Conservation (phyloP, 177 flowering plant species). For the Tripterygium wilfordii region DNA sequence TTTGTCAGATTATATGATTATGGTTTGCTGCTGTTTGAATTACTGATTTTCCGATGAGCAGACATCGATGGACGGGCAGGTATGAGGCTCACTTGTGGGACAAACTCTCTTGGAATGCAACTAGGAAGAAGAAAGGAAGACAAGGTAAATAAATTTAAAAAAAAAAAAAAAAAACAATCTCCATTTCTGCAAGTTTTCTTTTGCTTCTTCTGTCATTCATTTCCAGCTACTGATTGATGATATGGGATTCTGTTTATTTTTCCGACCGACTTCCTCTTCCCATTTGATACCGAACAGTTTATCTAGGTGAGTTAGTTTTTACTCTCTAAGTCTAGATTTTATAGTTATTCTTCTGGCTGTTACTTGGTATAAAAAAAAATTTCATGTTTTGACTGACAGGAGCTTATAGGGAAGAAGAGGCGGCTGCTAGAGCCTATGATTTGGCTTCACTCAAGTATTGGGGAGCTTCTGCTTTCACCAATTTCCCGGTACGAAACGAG, state of each 20-base stretch:
- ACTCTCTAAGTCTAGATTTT: too few species aligned
- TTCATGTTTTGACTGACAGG: constrained; percentile 18
- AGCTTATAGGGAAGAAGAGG: constrained; percentile 62
- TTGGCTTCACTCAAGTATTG: constrained; percentile 64
- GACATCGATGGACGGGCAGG: constrained; percentile 50
- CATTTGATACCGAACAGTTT: constrained; percentile 23
- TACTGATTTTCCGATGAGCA: too few species aligned
- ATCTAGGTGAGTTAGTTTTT: constrained; percentile 36
- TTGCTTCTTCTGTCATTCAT: not conserved
- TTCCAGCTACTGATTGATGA: not conserved
- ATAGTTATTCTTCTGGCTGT: too few species aligned
- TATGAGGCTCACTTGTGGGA: constrained; percentile 66
- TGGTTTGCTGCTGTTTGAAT: too few species aligned
- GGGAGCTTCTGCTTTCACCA: constrained; percentile 49
- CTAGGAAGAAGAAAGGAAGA: constrained; percentile 57
- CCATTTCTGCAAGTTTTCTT: not conserved
- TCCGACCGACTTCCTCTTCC: constrained; percentile 6
- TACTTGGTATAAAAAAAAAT: too few species aligned
- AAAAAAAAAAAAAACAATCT: too few species aligned
- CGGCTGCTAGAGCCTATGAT: constrained; percentile 65
- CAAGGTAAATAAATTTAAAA: constrained; percentile 36
- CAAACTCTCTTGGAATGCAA: constrained; percentile 48
- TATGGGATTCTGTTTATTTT: constrained; percentile 4
- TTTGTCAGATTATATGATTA: not conserved
- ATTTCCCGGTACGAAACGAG: constrained; percentile 65